Conservation (phyloP, 306 rosid species). For the Glycine tomentella region DNA sequence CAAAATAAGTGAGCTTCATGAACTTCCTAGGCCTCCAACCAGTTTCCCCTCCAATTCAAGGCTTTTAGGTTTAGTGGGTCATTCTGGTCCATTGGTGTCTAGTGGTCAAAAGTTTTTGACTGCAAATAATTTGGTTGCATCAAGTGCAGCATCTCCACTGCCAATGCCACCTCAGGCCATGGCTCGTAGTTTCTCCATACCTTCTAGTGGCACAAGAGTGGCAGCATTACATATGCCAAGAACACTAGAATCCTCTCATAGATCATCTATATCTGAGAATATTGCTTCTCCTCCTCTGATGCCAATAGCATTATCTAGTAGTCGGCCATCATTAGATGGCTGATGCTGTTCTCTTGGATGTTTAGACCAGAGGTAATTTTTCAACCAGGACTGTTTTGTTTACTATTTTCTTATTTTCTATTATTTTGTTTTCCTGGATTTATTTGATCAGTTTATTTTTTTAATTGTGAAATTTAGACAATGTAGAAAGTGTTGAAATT, state of each 20-base stretch:
- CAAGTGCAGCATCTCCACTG: conserved; percentile 79
- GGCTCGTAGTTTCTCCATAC: conserved; percentile 88
- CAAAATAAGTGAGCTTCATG: conserved; percentile 95
- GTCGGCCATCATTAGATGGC: conserved; percentile 53
- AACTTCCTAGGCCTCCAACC: conserved; percentile 93
- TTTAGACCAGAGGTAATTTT: conserved; percentile 68
- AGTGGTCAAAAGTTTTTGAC: conserved; percentile 66
- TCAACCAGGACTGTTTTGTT: conserved; percentile 20
- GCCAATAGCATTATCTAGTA: conserved; percentile 66
- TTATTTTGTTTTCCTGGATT: conserved; percentile 22
- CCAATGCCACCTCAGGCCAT: conserved; percentile 80
- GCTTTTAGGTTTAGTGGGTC: conserved; percentile 64
- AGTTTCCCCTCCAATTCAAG: conserved; percentile 65
- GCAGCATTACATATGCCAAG: conserved; percentile 57
- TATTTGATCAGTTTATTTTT: conserved; percentile 9
- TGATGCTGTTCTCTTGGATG: conserved; percentile 49
- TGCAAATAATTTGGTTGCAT: conserved; percentile 50
- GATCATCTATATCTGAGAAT: conserved; percentile 54
- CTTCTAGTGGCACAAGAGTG: conserved; percentile 69
- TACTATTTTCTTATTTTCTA: conserved; percentile 5
- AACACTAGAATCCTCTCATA: conserved; percentile 56
- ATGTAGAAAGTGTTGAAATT: conserved; percentile 18
- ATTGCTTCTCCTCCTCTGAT: conserved; percentile 73
- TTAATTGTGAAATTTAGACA: conserved; percentile 20
- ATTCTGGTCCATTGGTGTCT: conserved; percentile 83